Evolutionary conservation across 2,329 filamentous ascomycete species (phyloP).

Genomic region (Sclerotinia borealis): DNA sequence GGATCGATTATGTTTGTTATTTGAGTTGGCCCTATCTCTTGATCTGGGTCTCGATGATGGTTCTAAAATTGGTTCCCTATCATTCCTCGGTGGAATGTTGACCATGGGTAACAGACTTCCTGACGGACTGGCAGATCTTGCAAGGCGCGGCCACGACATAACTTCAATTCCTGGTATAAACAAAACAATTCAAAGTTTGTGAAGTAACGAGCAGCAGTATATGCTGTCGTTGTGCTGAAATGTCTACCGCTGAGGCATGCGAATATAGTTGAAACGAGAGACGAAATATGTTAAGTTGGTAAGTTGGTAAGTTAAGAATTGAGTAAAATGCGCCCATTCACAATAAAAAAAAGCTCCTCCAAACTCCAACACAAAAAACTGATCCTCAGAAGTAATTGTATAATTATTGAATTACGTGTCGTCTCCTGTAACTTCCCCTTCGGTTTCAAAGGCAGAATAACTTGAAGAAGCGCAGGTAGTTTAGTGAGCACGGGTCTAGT

Average conservation of each 20-base stretch:
- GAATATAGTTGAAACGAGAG: constrained; percentile 10
- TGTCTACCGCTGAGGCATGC: constrained; percentile 32
- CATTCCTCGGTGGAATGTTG: constrained; percentile 26
- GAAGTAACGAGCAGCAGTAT: constrained; percentile 28
- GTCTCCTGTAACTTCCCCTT: background rate
- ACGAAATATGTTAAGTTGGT: background rate
- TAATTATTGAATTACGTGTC: constrained; percentile 7
- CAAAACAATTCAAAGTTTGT: background rate
- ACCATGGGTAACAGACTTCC: constrained; percentile 27
- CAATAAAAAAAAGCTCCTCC: background rate
- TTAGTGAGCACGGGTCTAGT: constrained; percentile 3
- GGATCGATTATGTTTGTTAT: constrained; percentile 27
- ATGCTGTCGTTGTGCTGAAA: constrained; percentile 27
- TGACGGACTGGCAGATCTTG: constrained; percentile 27
- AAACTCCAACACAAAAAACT: constrained; percentile 7
- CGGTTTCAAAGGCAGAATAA: background rate
- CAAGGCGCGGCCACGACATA: constrained; percentile 31
- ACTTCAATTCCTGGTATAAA: constrained; percentile 8
- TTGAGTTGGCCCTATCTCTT: constrained; percentile 23
- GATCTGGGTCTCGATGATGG: constrained; percentile 22
- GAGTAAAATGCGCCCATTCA: background rate
- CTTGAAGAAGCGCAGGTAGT: background rate
- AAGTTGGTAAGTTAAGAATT: background rate
- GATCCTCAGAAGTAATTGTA: background rate
- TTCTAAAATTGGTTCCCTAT: constrained; percentile 21